Conservation (phyloP, 2,329 filamentous ascomycete species). For the Scytalidium lignicola region DNA sequence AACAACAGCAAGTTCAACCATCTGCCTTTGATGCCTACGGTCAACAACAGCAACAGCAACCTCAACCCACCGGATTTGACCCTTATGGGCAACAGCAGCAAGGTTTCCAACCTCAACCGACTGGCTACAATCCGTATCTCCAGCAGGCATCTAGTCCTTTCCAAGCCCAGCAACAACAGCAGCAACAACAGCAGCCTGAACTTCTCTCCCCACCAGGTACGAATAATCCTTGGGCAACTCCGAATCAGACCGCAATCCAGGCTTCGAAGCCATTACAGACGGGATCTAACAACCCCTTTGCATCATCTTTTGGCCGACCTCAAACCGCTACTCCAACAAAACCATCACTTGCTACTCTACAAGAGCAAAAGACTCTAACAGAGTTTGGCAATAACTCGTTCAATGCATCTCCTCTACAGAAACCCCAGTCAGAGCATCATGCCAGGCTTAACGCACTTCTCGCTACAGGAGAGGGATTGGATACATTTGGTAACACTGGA, state of each 20-base stretch:
- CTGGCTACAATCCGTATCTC: conserved; percentile 51
- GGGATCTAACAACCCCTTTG: conserved; percentile 97
- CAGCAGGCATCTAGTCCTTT: conserved; percentile 32
- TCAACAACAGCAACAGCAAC: conserved; percentile 39
- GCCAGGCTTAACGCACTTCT: conserved; percentile 83
- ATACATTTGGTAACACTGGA: conserved; percentile 97
- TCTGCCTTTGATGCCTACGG: conserved; percentile 64
- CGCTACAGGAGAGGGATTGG: conserved; percentile 82
- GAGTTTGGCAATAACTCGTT: conserved; percentile 19
- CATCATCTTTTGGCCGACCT: conserved; percentile 61
- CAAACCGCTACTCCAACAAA: conserved; percentile 53
- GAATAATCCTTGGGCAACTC: conserved; percentile 89
- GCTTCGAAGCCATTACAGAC: conserved; percentile 79
- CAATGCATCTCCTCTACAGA: conserved; percentile 17
- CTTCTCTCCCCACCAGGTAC: conserved; percentile 68
- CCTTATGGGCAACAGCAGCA: conserved; percentile 49
- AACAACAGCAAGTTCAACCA: conserved; percentile 43
- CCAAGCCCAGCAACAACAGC: conserved; percentile 36
- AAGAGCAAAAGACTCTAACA: conserved; percentile 75
- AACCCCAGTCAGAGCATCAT: conserved; percentile 56
- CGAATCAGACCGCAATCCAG: conserved; percentile 49
- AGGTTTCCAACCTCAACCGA: conserved; percentile 46
- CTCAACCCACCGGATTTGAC: conserved; percentile 64
- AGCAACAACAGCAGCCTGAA: conserved; percentile 48
- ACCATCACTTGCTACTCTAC: conserved; percentile 68